Conservation (phyloP, 352 stramenopile species). For the Blastocystis sp. region DNA sequence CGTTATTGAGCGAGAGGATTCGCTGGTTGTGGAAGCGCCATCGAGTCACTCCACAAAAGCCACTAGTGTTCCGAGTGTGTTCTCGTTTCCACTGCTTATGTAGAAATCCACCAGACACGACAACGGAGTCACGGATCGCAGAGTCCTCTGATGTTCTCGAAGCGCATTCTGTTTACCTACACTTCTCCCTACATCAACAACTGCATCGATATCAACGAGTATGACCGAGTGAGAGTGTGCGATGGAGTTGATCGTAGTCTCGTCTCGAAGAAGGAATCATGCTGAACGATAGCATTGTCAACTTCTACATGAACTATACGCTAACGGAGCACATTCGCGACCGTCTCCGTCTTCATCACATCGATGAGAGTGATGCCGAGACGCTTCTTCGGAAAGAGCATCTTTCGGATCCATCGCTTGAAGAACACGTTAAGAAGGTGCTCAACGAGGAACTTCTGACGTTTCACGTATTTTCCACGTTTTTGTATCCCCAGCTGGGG, state of each 20-base stretch:
- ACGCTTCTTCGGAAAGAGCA: not conserved
- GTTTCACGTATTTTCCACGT: constrained; percentile 43
- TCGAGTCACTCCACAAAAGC: not conserved
- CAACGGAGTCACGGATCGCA: not conserved
- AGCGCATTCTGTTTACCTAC: constrained; percentile 30
- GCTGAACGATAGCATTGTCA: constrained; percentile 45
- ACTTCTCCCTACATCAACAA: not conserved
- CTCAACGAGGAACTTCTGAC: not conserved
- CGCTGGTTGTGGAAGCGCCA: not conserved
- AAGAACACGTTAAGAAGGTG: not conserved
- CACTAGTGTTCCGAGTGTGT: not conserved
- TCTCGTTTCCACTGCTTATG: not conserved
- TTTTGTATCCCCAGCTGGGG: constrained; percentile 5
- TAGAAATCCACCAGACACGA: not conserved
- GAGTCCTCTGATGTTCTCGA: not conserved
- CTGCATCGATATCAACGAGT: constrained; percentile 23
- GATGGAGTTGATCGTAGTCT: not conserved
- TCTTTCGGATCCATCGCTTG: not conserved
- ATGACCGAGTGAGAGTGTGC: not conserved
- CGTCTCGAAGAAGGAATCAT: not conserved
- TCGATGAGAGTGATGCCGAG: not conserved
- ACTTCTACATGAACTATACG: constrained; percentile 50
- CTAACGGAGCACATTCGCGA: not conserved
- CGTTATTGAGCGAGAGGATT: not conserved
- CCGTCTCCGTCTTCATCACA: not conserved